These are phyloP conservation scores for Pseudomicrostroma phylloplanum DNA, from an alignment of 1,284 basidiomycete genomes.

Conservation along the genomic window DNA sequence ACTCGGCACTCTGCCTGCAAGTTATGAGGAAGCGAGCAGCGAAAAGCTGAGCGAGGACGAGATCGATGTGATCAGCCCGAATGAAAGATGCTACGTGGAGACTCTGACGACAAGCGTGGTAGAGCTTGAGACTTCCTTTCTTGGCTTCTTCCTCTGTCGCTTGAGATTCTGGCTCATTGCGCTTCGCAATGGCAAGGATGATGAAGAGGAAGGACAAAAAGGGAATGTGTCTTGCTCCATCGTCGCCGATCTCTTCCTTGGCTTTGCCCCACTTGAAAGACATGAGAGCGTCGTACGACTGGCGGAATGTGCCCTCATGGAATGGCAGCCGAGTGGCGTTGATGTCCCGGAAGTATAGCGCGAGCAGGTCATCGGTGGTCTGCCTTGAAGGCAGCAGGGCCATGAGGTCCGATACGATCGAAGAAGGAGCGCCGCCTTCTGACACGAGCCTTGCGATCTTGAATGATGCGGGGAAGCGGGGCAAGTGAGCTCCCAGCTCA, in stretches of 20 bases:
- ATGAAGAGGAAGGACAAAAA: conserved; percentile 87
- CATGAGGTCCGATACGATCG: conserved; percentile 40
- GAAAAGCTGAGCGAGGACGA: conserved; percentile 40
- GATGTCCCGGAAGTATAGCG: conserved; percentile 55
- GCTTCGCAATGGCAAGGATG: conserved; percentile 80
- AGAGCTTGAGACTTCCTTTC: conserved; percentile 31
- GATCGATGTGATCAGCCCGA: conserved; percentile 45
- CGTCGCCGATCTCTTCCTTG: conserved; percentile 46
- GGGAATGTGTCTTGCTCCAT: conserved; percentile 68
- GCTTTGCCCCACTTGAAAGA: conserved; percentile 50
- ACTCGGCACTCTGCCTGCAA: conserved; percentile 80
- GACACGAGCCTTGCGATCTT: conserved; percentile 40
- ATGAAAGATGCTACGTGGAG: conserved; percentile 40
- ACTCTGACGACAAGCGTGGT: conserved; percentile 61
- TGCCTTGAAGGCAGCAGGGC: conserved; percentile 31
- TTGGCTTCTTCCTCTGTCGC: conserved; percentile 33
- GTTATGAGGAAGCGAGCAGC: conserved; percentile 82
- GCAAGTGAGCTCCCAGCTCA: conserved; percentile 41
- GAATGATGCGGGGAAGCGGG: conserved; percentile 39
- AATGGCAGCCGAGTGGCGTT: conserved; percentile 89
- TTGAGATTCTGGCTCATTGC: conserved; percentile 71
- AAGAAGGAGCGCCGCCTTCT: conserved; percentile 42
- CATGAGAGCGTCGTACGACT: conserved; percentile 72
- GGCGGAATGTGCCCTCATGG: conserved; percentile 75
- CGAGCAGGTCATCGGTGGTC: conserved; percentile 34